These are phyloP conservation scores for Fusarium mundagurra DNA, from an alignment of 2,329 filamentous ascomycete genomes.

Conservation along the genomic window DNA sequence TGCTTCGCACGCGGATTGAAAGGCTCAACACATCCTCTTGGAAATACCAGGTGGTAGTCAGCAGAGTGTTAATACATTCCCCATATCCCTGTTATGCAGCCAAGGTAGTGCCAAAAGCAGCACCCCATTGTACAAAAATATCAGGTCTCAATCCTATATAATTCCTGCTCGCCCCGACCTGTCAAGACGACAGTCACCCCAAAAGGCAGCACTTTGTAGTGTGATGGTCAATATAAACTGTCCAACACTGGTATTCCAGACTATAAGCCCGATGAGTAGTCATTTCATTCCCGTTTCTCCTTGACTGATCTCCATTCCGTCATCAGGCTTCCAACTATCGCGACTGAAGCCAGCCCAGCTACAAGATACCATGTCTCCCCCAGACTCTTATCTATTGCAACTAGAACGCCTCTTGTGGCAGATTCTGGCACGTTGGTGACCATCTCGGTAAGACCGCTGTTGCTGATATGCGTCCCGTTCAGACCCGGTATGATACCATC, in stretches of 20 bases:
- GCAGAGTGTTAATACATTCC: fast-evolving
- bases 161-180: not conserved
- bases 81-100: fast-evolving
- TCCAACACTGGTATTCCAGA: fast-evolving
- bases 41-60: fast-evolving
- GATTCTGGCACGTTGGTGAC: not conserved
- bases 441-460: conserved; percentile 5
- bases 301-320: conserved; percentile 24
- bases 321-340: conserved; percentile 15
- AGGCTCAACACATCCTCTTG: fast-evolving
- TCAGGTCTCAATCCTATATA: not conserved
- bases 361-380: conserved; percentile 21
- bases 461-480: not conserved
- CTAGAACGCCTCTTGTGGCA: not conserved
- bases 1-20: not conserved
- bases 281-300: not conserved
- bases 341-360: conserved; percentile 7
- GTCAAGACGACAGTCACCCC: too few species aligned
- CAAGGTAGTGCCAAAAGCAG: fast-evolving
- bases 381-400: not conserved
- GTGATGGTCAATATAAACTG: not conserved
- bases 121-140: too few species aligned
- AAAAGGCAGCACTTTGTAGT: not conserved
- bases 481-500: not conserved
- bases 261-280: not conserved